Percentiles rank a stretch among this genome's conserved stretches.
Evolutionary conservation across 805 yeast species (phyloP).

Genomic region (Metschnikowia lachancei): DNA sequence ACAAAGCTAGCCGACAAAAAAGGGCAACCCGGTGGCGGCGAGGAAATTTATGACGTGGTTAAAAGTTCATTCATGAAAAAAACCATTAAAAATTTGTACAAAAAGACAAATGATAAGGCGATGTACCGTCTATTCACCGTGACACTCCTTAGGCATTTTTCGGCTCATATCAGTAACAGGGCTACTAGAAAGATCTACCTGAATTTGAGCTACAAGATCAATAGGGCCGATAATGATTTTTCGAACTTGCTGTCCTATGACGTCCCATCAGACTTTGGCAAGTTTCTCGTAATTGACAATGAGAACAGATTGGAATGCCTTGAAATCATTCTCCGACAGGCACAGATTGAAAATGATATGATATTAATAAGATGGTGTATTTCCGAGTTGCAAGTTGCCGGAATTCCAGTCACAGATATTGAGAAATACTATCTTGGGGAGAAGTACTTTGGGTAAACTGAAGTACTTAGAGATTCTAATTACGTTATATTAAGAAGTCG

Average conservation of each 20-base stretch:
- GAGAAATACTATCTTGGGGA: not conserved
- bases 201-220: conserved; percentile 10
- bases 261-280: conserved; percentile 21
- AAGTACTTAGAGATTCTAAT: no score
- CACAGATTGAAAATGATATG: conserved; percentile 25
- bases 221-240: conserved; percentile 6
- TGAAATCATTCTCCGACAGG: conserved; percentile 22
- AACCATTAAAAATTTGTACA: conserved; percentile 4
- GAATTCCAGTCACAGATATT: conserved; percentile 19
- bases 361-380: conserved; percentile 29
- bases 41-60: not conserved
- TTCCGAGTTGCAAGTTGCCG: conserved; percentile 30
- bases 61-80: conserved; percentile 4
- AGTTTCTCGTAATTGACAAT: conserved; percentile 17
- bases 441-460: not conserved
- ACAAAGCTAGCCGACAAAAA: not conserved
- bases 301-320: conserved; percentile 22
- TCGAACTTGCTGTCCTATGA: conserved; percentile 22
- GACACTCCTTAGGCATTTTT: conserved; percentile 20
- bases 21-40: not conserved
- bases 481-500: not conserved
- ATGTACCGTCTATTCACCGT: conserved; percentile 18
- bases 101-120: not conserved
- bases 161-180: conserved; percentile 21
- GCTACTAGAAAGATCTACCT: conserved; percentile 21